Percentiles rank a stretch among this genome's conserved stretches.
Conservation (phyloP, 208 protist genomes). For the Acanthamoeba sp. region DNA sequence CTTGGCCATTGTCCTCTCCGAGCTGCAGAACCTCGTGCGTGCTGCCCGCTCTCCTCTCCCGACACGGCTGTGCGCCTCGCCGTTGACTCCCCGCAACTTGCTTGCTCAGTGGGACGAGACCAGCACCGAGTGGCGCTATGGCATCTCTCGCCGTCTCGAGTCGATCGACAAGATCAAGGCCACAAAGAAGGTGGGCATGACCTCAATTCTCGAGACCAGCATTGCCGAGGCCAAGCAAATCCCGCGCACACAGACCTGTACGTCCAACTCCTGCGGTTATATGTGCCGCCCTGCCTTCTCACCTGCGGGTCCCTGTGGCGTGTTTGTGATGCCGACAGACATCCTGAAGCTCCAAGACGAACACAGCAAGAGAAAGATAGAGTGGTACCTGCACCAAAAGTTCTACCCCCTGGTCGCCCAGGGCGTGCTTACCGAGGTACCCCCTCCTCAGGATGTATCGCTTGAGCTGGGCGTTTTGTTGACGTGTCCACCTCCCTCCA, state of each 20-base stretch:
- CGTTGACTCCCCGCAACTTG: too few relatives aligned
- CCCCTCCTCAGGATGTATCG: neutral
- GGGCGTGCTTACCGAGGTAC: neutral
- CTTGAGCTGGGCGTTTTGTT: neutral
- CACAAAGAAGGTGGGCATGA: neutral
- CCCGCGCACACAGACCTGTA: neutral
- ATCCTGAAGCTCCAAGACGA: conserved; percentile 7
- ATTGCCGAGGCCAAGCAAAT: neutral
- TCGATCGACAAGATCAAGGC: conserved; percentile 21
- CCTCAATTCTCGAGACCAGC: neutral
- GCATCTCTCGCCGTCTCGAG: neutral
- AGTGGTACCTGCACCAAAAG: conserved; percentile 25
- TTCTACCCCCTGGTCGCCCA: neutral
- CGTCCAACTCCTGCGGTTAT: neutral
- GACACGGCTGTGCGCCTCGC: too few relatives aligned
- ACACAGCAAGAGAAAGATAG: conserved; percentile 24
- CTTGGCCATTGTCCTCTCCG: conserved; percentile 17
- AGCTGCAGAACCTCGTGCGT: conserved; percentile 6
- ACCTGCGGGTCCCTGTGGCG: too few relatives aligned
- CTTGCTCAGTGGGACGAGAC: neutral
- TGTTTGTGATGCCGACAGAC: too few relatives aligned
- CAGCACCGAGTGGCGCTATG: neutral
- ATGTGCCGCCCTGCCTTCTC: neutral
- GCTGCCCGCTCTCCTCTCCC: too few relatives aligned
- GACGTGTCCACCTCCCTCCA: too few relatives aligned